phyloP scores from a whole-genome alignment of 1,284 basidiomycete species.

The Tilletia horrida region DNA sequence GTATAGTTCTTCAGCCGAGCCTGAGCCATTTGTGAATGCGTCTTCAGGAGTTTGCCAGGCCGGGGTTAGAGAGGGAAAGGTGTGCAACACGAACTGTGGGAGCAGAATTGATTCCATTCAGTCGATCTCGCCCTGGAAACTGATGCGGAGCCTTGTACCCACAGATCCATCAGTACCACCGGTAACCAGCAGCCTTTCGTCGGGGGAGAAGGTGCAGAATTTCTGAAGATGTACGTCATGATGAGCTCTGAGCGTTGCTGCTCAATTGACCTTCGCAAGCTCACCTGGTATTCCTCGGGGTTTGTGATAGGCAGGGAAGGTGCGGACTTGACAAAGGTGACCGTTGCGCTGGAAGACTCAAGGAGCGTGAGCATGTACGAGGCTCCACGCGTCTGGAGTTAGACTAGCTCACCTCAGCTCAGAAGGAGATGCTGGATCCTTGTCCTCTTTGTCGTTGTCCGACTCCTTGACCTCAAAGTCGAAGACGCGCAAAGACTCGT shows the following conservation, averaged over 20 bases:
- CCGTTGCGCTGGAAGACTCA: neutral
- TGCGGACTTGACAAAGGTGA: conserved; percentile 26
- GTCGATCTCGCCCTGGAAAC: neutral
- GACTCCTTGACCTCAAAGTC: conserved; percentile 24
- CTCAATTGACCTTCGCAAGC: neutral
- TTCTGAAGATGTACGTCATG: conserved; percentile 22
- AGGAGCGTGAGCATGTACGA: neutral
- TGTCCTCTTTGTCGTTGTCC: conserved; percentile 12
- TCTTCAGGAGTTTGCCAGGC: conserved; percentile 30
- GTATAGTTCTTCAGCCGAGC: conserved; percentile 35
- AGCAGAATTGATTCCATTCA: neutral
- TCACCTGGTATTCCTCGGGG: conserved; percentile 37
- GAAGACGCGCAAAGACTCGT: conserved; percentile 44
- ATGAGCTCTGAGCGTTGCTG: conserved; percentile 4
- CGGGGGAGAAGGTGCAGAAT: conserved; percentile 38
- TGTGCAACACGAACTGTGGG: conserved; percentile 33
- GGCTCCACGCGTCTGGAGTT: neutral
- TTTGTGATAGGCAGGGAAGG: conserved; percentile 37
- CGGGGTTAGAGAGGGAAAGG: conserved; percentile 39
- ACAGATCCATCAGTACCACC: conserved; percentile 45
- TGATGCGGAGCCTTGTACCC: neutral
- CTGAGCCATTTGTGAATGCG: conserved; percentile 29
- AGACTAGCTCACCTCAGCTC: conserved; percentile 20
- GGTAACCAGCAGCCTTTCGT: conserved; percentile 40
- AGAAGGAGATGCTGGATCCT: conserved; percentile 1